These are phyloP conservation scores for Hypoxylon sp. DNA, from an alignment of 2,329 filamentous ascomycete genomes.

Conservation along the genomic window DNA sequence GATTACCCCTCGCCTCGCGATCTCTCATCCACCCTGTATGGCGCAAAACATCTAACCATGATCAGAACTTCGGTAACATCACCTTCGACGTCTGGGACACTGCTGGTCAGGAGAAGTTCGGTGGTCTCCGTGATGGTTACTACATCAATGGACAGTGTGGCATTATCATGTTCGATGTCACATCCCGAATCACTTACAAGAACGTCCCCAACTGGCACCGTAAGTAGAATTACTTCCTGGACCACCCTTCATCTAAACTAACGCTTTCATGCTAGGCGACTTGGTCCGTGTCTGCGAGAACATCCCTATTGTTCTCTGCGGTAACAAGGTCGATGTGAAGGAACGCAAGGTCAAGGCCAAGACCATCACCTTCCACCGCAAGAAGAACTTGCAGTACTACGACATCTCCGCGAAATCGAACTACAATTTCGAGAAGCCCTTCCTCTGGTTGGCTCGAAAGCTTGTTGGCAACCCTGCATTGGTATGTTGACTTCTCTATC, in stretches of 20 bases:
- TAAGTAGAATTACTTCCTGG: constrained; percentile 67
- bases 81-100: constrained; percentile 99
- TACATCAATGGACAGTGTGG: constrained; percentile 99
- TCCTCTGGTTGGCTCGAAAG: constrained; percentile 99
- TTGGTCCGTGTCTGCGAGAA: constrained; percentile 99
- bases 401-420: constrained; percentile 99
- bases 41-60: constrained; percentile 52
- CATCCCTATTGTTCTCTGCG: constrained; percentile 97
- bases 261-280: constrained; percentile 74
- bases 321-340: constrained; percentile 99
- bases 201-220: constrained; percentile 99
- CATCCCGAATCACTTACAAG: constrained; percentile 99
- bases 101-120: constrained; percentile 99
- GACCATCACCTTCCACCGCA: constrained; percentile 99
- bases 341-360: constrained; percentile 99
- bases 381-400: constrained; percentile 99
- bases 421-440: constrained; percentile 99
- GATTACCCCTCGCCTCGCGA: constrained; percentile 40
- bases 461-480: constrained; percentile 92
- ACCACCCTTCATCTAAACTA: constrained; percentile 30
- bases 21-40: constrained; percentile 22
- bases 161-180: constrained; percentile 99
- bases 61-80: constrained; percentile 90
- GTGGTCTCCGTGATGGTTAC: constrained; percentile 98
- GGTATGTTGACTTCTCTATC: constrained; percentile 65